phyloP scores from a whole-genome alignment of 208 protist genomes.

The Crithidia mellificae region DNA sequence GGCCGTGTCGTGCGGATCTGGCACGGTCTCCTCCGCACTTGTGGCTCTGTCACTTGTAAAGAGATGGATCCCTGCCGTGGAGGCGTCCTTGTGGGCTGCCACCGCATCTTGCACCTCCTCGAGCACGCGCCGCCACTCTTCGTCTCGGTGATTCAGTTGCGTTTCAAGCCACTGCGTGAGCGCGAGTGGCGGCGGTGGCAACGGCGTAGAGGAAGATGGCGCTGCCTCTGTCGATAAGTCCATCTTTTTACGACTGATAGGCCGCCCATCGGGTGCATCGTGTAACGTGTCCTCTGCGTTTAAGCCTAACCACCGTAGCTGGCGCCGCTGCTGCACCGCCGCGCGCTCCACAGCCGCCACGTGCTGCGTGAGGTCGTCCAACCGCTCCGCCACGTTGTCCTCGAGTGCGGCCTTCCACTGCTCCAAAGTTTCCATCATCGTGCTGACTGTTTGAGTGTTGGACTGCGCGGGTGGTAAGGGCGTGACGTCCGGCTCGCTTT shows the following conservation, averaged over 20 bases:
- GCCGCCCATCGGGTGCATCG: neutral
- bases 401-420: constrained; percentile 10
- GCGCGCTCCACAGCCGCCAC: neutral
- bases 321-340: neutral
- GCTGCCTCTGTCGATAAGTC: no score
- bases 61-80: no score
- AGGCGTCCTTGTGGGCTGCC: neutral
- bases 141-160: constrained; percentile 9
- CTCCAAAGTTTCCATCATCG: neutral
- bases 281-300: neutral
- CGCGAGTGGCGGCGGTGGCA: neutral
- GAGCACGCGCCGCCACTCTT: constrained; percentile 13
- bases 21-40: neutral
- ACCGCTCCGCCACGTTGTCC: neutral
- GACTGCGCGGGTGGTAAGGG: neutral
- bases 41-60: no score
- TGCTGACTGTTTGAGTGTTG: neutral
- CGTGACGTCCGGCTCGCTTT: neutral
- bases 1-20: neutral
- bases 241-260: neutral
- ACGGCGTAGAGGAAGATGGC: no score
- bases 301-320: constrained; percentile 8
- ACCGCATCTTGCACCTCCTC: constrained; percentile 22
- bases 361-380: constrained; percentile 10
- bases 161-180: constrained; percentile 15